A percentile compares a stretch with the other conserved stretches of the same genome.
Evolutionary conservation across 2,329 filamentous ascomycete genomes (phyloP).

Genomic region (Aureobasidium pullulans): DNA sequence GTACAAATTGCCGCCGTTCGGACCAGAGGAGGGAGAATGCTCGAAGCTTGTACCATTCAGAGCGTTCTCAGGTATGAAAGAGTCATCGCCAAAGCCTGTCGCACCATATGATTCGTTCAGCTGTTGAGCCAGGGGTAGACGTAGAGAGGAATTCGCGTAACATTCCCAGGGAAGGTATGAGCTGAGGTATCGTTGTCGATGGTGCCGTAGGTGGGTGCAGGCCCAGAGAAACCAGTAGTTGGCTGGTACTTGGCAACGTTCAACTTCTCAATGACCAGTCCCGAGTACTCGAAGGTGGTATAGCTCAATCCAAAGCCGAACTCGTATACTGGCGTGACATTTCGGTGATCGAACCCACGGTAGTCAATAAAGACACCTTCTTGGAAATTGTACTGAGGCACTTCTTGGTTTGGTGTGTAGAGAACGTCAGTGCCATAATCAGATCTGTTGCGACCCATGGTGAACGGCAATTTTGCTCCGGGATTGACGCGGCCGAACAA

Average conservation of each 20-base stretch:
- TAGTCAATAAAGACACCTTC: constrained; percentile 76
- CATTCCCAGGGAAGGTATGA: constrained; percentile 57
- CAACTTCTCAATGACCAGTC: constrained; percentile 46
- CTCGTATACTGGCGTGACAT: constrained; percentile 61
- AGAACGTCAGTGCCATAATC: constrained; percentile 62
- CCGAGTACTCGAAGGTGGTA: constrained; percentile 64
- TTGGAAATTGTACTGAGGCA: constrained; percentile 62
- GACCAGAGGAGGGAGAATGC: constrained; percentile 55
- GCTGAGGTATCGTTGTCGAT: constrained; percentile 33
- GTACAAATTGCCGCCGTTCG: constrained; percentile 49
- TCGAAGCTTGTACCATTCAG: constrained; percentile 50
- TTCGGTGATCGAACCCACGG: constrained; percentile 59
- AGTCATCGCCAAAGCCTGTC: constrained; percentile 50
- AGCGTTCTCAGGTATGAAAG: constrained; percentile 54
- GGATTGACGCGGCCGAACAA: constrained; percentile 72
- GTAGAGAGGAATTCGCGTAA: constrained; percentile 47
- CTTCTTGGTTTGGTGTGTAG: constrained; percentile 59
- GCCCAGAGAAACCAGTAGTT: constrained; percentile 50
- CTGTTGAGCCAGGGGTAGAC: constrained; percentile 66
- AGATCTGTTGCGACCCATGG: constrained; percentile 58
- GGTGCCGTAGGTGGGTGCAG: constrained; percentile 56
- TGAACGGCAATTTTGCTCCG: constrained; percentile 67
- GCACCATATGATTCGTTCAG: constrained; percentile 51
- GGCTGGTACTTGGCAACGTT: constrained; percentile 47
- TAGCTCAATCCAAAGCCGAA: constrained; percentile 74